These are phyloP conservation scores for Penicillium rolfsii DNA, from an alignment of 2,329 filamentous ascomycete genomes.

Conservation along the genomic window DNA sequence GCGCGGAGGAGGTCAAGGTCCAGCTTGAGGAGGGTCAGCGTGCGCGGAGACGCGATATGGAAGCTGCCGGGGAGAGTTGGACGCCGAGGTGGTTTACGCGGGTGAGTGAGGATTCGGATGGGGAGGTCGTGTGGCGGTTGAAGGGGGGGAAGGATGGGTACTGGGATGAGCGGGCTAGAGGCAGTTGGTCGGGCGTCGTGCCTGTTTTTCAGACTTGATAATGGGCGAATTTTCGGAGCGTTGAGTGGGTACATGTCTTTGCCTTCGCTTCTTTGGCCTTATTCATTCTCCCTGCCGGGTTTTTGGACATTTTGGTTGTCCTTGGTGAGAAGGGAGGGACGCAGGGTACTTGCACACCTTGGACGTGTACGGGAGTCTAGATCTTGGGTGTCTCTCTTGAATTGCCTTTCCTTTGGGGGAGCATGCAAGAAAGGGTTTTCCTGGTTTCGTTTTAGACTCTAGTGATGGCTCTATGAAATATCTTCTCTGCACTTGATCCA, in stretches of 20 bases:
- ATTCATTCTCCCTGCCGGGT: background rate
- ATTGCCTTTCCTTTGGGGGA: background rate
- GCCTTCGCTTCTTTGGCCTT: background rate
- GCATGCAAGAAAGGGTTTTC: background rate
- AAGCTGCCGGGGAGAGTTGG: slow-evolving; percentile 73
- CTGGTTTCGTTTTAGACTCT: background rate
- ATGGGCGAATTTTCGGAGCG: background rate
- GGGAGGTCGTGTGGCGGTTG: slow-evolving; percentile 65
- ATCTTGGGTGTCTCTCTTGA: background rate
- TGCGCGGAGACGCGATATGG: slow-evolving; percentile 71
- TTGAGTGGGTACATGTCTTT: background rate
- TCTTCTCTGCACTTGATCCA: slow-evolving; percentile 2
- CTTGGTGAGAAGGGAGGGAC: background rate
- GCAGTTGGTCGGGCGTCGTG: slow-evolving; percentile 65
- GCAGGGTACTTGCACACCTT: background rate
- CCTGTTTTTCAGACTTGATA: slow-evolving; percentile 54
- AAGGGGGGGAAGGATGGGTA: slow-evolving; percentile 85
- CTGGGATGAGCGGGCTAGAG: slow-evolving; percentile 80
- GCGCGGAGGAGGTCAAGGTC: slow-evolving; percentile 81
- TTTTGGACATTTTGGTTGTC: background rate
- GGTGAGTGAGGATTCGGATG: slow-evolving; percentile 52
- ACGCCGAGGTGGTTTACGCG: slow-evolving; percentile 82
- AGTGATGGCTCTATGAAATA: background rate
- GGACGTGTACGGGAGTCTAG: background rate
- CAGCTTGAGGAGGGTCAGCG: slow-evolving; percentile 85